Percentiles rank a stretch among this genome's conserved stretches.
Conservation (phyloP, 2,329 filamentous ascomycete species). For the Cladosporium phlei region DNA sequence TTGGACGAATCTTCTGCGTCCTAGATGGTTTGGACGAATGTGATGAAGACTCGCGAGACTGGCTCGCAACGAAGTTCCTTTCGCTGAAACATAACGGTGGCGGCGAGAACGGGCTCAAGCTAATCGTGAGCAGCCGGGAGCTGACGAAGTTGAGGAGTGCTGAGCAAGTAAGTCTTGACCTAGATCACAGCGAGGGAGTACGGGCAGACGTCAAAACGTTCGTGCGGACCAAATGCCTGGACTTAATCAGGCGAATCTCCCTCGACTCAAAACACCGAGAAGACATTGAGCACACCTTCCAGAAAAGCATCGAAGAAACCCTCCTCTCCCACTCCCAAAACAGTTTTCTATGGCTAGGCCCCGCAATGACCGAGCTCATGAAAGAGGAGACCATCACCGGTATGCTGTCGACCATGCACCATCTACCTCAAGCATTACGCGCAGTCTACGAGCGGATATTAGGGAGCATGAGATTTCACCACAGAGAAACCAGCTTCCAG, state of each 20-base stretch:
- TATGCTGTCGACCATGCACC: background rate
- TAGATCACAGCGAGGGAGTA: background rate
- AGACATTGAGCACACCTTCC: background rate
- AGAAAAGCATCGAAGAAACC: background rate
- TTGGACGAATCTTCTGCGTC: constrained; percentile 16
- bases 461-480: background rate
- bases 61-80: constrained; percentile 18
- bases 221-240: background rate
- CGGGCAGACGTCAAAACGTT: background rate
- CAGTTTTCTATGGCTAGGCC: background rate
- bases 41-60: constrained; percentile 14
- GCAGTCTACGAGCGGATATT: background rate
- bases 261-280: background rate
- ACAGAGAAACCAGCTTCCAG: background rate
- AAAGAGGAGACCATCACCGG: background rate
- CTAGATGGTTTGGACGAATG: constrained; percentile 31
- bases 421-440: background rate
- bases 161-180: background rate
- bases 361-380: background rate
- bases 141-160: background rate
- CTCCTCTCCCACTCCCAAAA: too few species aligned
- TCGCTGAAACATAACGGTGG: background rate
- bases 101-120: background rate
- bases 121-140: constrained; percentile 15
- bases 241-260: background rate